These are phyloP conservation scores for Colletotrichum cuscutae DNA, from an alignment of 2,329 filamentous ascomycete species.

Conservation along the genomic window DNA sequence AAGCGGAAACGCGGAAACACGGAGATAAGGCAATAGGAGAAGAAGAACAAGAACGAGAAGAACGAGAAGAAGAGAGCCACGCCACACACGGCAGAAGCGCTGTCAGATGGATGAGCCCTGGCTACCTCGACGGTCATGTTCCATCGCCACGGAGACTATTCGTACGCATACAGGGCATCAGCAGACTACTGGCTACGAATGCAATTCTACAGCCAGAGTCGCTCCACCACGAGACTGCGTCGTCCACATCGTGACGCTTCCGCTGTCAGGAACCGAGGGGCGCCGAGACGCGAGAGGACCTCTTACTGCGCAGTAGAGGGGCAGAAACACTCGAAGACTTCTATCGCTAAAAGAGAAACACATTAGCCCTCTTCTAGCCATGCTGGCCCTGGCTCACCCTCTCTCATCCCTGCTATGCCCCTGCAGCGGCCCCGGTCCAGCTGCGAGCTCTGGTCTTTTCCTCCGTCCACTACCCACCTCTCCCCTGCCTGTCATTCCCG, in stretches of 20 bases:
- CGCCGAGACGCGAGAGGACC: constrained; percentile 17
- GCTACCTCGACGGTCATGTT: not conserved
- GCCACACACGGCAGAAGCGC: not conserved
- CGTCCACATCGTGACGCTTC: not conserved
- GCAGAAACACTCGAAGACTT: constrained; percentile 33
- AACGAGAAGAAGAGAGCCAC: not conserved
- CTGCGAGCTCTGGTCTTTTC: not conserved
- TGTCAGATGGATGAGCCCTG: not conserved
- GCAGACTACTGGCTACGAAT: not conserved
- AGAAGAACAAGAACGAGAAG: not conserved
- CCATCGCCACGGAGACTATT: not conserved
- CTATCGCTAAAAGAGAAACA: constrained; percentile 35
- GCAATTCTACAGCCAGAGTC: not conserved
- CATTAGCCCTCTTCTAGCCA: constrained; percentile 10
- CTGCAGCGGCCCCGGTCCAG: not conserved
- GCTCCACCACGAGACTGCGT: not conserved
- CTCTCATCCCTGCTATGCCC: constrained; percentile 9
- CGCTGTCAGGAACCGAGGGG: not conserved
- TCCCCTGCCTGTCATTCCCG: not conserved
- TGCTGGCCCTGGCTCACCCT: constrained; percentile 9
- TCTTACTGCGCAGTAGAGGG: constrained; percentile 7
- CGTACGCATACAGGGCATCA: not conserved
- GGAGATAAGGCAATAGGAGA: not conserved
- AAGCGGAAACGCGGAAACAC: not conserved
- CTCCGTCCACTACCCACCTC: not conserved